Percentiles rank a stretch among this genome's conserved stretches.
Conservation (phyloP, 441 rosid species). For the Theobroma grandiflorum region DNA sequence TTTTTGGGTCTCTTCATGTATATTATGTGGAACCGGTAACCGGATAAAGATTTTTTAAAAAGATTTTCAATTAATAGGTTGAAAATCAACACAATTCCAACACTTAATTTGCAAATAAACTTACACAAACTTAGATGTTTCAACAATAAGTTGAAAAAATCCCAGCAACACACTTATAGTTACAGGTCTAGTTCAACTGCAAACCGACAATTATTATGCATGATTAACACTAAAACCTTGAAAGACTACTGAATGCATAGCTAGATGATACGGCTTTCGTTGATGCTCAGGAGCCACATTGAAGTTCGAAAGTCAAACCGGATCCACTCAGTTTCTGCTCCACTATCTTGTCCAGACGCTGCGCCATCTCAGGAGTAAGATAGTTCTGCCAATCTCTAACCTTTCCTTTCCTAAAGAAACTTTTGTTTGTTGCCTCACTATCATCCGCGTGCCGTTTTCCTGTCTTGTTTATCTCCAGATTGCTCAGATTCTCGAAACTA, state of each 20-base stretch:
- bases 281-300: not conserved
- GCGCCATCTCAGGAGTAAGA: slow-evolving; percentile 42
- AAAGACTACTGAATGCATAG: too few species aligned
- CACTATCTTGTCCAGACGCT: slow-evolving; percentile 29
- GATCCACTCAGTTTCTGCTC: slow-evolving; percentile 11
- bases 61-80: too few species aligned
- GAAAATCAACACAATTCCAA: too few species aligned
- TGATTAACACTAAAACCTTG: too few species aligned
- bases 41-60: too few species aligned
- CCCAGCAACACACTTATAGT: too few species aligned
- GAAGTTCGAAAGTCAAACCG: not conserved
- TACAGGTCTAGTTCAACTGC: not conserved
- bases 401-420: slow-evolving; percentile 41
- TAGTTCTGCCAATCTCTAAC: slow-evolving; percentile 48
- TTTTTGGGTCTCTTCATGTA: too few species aligned
- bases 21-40: too few species aligned
- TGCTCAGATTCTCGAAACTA: slow-evolving; percentile 42
- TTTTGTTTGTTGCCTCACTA: not conserved
- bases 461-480: slow-evolving; percentile 32
- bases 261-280: not conserved
- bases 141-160: too few species aligned
- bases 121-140: too few species aligned
- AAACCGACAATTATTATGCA: not conserved
- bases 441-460: slow-evolving; percentile 30
- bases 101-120: too few species aligned